phyloP scores from a whole-genome alignment of 2,329 filamentous ascomycete species.

The Hypoxylon sp. region DNA sequence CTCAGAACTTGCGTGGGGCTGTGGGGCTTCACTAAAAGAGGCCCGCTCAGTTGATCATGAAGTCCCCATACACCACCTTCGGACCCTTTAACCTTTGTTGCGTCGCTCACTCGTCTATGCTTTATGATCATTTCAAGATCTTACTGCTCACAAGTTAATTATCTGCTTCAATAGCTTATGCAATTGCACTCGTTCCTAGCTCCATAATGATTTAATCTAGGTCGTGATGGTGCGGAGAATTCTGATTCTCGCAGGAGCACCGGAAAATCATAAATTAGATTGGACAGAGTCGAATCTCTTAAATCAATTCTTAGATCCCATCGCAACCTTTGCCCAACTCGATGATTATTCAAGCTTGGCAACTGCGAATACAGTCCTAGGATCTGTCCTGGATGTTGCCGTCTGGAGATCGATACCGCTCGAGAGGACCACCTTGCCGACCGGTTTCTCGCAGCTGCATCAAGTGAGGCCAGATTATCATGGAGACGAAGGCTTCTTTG shows the following conservation, averaged over 20 bases:
- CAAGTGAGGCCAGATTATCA: conserved; percentile 53
- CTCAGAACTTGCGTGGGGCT: conserved; percentile 19
- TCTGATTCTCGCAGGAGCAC: conserved; percentile 51
- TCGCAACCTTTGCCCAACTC: conserved; percentile 51
- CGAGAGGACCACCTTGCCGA: conserved; percentile 61
- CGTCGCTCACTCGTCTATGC: not conserved
- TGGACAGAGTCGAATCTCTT: conserved; percentile 61
- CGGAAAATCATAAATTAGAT: conserved; percentile 47
- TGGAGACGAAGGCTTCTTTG: conserved; percentile 64
- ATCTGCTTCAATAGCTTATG: conserved; percentile 15
- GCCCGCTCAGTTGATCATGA: not conserved
- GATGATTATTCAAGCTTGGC: conserved; percentile 26
- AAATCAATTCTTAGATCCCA: conserved; percentile 59
- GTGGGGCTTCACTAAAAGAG: conserved; percentile 11
- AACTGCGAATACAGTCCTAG: conserved; percentile 34
- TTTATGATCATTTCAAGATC: not conserved
- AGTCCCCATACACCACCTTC: not conserved
- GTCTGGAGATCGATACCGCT: conserved; percentile 71
- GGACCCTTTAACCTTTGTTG: not conserved
- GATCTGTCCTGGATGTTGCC: conserved; percentile 52
- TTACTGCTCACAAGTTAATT: not conserved
- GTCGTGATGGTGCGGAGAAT: conserved; percentile 50
- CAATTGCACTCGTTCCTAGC: not conserved
- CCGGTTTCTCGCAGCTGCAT: conserved; percentile 68
- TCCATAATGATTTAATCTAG: conserved; percentile 26